A percentile compares a stretch with the other conserved stretches of the same genome.
These are phyloP conservation scores for Phytomonas sp. DNA, from an alignment of 208 protist species.

Conservation along the genomic window DNA sequence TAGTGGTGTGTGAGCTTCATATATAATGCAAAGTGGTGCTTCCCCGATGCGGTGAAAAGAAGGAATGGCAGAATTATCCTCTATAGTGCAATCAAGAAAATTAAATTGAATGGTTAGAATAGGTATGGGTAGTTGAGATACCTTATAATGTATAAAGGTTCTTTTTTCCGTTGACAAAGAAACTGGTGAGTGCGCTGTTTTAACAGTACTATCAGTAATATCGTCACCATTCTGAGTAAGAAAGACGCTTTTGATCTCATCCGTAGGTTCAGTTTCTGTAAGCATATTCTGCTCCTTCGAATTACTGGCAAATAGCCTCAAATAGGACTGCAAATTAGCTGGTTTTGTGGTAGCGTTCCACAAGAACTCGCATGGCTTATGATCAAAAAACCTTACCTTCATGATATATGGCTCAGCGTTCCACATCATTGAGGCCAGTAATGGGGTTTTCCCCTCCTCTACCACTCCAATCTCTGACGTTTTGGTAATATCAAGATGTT, in stretches of 20 bases:
- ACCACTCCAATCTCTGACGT: background rate
- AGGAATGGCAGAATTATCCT: background rate
- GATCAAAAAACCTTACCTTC: background rate
- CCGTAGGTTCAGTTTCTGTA: background rate
- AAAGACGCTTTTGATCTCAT: background rate
- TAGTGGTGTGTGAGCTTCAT: background rate
- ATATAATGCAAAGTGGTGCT: background rate
- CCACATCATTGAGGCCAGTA: background rate
- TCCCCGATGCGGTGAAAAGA: background rate
- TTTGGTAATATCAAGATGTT: background rate
- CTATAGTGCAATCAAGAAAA: conserved; percentile 5
- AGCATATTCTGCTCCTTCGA: background rate
- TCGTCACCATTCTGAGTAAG: background rate
- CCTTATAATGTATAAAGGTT: background rate
- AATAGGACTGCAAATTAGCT: background rate
- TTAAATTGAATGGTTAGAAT: conserved; percentile 4
- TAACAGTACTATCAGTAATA: background rate
- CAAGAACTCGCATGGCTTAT: background rate
- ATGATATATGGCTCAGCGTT: background rate
- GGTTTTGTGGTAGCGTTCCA: background rate
- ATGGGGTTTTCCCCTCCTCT: background rate
- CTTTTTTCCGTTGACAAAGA: background rate
- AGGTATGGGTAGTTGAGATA: conserved; percentile 1
- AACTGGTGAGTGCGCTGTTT: background rate
- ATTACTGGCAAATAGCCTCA: background rate